Evolutionary conservation across 148 eudicot species (phyloP), one percentile per base, ranked within the genome.

Genomic region (Arbutus unedo): DNA sequence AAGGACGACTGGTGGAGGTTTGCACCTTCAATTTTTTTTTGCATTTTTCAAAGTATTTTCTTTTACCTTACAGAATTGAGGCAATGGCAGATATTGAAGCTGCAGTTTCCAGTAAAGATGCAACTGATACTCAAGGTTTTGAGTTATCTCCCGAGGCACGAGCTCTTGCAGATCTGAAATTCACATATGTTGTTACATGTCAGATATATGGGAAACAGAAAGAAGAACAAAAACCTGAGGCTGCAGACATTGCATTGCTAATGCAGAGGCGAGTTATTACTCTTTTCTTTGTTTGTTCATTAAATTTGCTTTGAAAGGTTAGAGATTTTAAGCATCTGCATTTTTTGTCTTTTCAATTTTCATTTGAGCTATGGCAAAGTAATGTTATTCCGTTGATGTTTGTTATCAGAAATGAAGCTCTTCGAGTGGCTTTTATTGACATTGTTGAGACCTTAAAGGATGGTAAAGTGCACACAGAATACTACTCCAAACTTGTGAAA

Each of bases 151-250:
- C 98, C 53, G 97, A 94, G 82, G 93, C 98, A 82, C 93, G 99
- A 82, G 99, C 97, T 76, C 97, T 93, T 84, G 96, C 98, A 56
- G 99, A 97, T 90, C 85, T 97, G 64, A 97, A 97, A 84, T 97
- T 97, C 82, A 94, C 99, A 49, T 97, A 97, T 86, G 98, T 97
- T 47, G 97, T 96, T 72, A 94, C 99, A 19, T 97, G 99, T 81
- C 99, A 97, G 83, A 97, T 97, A 87, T 94, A 96, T 86, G 99
- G 99, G 78, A 93, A 91, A 82, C 99, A 97, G 88, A 97, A 94
- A 86, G 99, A 97, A 91, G 97, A 93, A 62, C 93, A 90, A 64
- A 94, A 93, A 83, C 96, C 97, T 71, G 89, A 97, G 87, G 99
- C 98, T 84, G 95, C 96, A 55, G 99, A 97, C 90, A 94, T 97